Evolutionary conservation across 2,329 filamentous ascomycete species (phyloP), one percentile per base, ranked within the genome.

Genomic region (Diaporthe sp.): DNA sequence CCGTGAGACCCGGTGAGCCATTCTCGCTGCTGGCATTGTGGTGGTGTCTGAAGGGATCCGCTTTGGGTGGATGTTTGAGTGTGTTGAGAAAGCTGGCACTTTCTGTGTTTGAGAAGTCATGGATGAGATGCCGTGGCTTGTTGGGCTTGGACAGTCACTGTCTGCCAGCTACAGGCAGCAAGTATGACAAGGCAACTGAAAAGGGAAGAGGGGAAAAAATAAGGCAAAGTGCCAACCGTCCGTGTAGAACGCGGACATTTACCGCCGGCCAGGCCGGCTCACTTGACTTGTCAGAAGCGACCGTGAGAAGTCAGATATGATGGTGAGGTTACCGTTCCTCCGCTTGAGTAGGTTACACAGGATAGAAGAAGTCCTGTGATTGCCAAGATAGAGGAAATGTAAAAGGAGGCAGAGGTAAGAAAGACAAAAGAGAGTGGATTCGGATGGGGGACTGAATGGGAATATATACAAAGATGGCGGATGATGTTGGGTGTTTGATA

Each of bases 231-330:
- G 42, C 57, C 66, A 61, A 74, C 69, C 70, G 70, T 69, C 70
- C 69, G 64, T 61, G 69, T 61, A 42, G 64, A 57, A 78, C 73
- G 54, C 74, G 76, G 76, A 72, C 73, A 30, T 60, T 15, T 72
- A 73, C 72, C 72, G 80, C 80, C 80, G 80, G 80, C 76, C 77
- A 78, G 50, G 80, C 81, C 80, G 81, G 80, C 80, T 80, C 80
- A 80, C 76, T 74, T 58, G 71, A 77, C 50, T 71, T 74, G 68
- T 75, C 73, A 75, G 64, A 69, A 75, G 70, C 57, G 73, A 69
- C 72, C 42, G 69, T 74, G 73, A 57, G 57, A 58, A 70, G 25
- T 74, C 71, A 74, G 75, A 72, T 71, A 66, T 77, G 74, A 76
- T 77, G 74, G 74, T 70, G 57, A 67, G 74, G 69, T 68, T 75